phyloP scores from a whole-genome alignment of 441 rosid species.

The Erodium chrysanthum region DNA sequence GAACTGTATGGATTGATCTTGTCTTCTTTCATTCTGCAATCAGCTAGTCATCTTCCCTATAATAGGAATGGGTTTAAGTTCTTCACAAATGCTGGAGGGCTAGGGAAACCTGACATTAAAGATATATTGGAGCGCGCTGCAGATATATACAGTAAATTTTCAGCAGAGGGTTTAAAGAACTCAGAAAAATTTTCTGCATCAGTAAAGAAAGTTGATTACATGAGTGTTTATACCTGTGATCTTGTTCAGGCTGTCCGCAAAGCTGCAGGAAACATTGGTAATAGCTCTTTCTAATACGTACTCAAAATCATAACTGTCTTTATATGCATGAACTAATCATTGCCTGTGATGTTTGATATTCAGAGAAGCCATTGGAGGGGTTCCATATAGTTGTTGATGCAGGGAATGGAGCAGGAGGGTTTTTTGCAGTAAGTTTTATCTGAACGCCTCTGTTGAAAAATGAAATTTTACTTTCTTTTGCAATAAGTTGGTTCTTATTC shows the following conservation, averaged over 20 bases:
- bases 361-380: conserved; percentile 94
- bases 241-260: conserved; percentile 80
- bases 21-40: conserved; percentile 23
- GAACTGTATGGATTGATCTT: conserved; percentile 13
- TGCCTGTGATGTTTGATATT: conserved; percentile 24
- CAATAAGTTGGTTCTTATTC: no score
- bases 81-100: conserved; percentile 89
- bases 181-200: conserved; percentile 35
- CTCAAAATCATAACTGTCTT: conserved; percentile 1
- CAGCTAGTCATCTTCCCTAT: conserved; percentile 98
- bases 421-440: conserved; percentile 69
- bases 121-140: conserved; percentile 78
- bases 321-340: conserved; percentile 15
- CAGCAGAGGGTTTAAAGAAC: conserved; percentile 32
- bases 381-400: conserved; percentile 97
- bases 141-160: conserved; percentile 47
- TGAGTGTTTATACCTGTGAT: conserved; percentile 65
- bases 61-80: conserved; percentile 95
- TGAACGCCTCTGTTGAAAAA: not conserved
- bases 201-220: conserved; percentile 63
- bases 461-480: not conserved
- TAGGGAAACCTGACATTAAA: conserved; percentile 82
- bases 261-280: conserved; percentile 86
- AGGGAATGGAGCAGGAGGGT: conserved; percentile 99
- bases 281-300: conserved; percentile 14